Conservation (phyloP, 2,329 filamentous ascomycete species). For the Colletotrichum melonis region DNA sequence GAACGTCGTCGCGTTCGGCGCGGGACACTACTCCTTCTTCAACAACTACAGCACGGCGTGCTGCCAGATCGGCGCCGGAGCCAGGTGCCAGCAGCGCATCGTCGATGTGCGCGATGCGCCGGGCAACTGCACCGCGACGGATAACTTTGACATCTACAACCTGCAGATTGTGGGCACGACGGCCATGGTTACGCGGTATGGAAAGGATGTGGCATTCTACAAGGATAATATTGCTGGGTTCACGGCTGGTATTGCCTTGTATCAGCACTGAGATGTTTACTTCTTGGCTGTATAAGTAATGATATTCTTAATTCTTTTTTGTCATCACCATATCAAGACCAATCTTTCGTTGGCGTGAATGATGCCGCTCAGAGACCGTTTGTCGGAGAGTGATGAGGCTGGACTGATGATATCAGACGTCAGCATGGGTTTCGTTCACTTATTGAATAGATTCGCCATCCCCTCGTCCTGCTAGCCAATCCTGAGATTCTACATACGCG, state of each 20-base stretch:
- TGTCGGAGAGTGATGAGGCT: not conserved
- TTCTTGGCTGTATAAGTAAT: not conserved
- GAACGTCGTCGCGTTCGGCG: constrained; percentile 70
- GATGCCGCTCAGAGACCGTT: not conserved
- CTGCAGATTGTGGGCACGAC: constrained; percentile 57
- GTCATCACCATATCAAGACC: not conserved
- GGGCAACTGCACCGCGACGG: constrained; percentile 37
- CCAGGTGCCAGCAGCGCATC: constrained; percentile 60
- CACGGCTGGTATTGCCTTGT: constrained; percentile 50
- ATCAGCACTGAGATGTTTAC: constrained; percentile 33
- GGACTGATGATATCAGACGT: too few relatives aligned
- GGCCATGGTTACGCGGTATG: constrained; percentile 53
- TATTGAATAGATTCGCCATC: too few relatives aligned
- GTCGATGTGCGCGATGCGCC: constrained; percentile 43
- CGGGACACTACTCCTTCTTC: constrained; percentile 77
- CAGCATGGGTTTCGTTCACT: too few relatives aligned
- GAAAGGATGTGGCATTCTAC: constrained; percentile 47
- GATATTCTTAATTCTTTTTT: not conserved
- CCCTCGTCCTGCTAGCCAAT: too few relatives aligned
- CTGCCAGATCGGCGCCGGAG: constrained; percentile 52
- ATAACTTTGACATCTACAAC: constrained; percentile 52
- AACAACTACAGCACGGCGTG: constrained; percentile 68
- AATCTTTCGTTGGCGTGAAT: not conserved
- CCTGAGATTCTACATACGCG: too few relatives aligned
- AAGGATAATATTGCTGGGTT: constrained; percentile 53